Base-by-base conservation (phyloP, 805 yeast species). In the Ogataea salicorniae region DNA sequence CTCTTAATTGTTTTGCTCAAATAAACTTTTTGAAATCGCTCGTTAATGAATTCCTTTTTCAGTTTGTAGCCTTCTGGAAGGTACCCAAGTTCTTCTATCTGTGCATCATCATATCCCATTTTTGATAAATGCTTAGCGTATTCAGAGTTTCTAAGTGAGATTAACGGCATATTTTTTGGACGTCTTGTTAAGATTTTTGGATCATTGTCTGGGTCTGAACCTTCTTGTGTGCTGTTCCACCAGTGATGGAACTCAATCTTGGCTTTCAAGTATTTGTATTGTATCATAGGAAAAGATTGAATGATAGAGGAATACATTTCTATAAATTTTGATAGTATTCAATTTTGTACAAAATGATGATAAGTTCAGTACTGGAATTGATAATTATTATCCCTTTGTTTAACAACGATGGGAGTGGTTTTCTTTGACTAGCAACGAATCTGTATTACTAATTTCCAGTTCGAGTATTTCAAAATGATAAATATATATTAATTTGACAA, bases 221-320 rank as follows among this genome's bases (percentile, higher is more conserved):
- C 42, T 16, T 54, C 51, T n/a, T 54, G 48, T 16, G 51, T 41
- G 42, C 46, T 53, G 42, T 57, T 57, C 64, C 62, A 57, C 63
- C 66, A 63, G 17, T 58, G 60, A 42, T 57, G 51, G 40, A 63
- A 46, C 39, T 55, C 56, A 18, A 65, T 44, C 43, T 53, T 55
- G 42, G 52, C 43, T 46, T 51, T 52, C 44, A 54, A 37, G 41
- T 47, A 53, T 35, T 46, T 53, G 41, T 53, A 55, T 16, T 55
- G 56, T 23, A 56, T 40, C 46, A 53, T 50, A 13, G 41, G 31
- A 26, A 26, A 9, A 9, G 31, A 26, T 26, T 26, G 31, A 26
- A 26, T 26, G 31, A 26, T 26, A 26, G 31, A 26, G 11, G 31
- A 26, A 26, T 26, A 26, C 31, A 26, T 26, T 6, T 26, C 6